Conservation (phyloP, 148 eudicot genomes). For the Nyssa sinensis region DNA sequence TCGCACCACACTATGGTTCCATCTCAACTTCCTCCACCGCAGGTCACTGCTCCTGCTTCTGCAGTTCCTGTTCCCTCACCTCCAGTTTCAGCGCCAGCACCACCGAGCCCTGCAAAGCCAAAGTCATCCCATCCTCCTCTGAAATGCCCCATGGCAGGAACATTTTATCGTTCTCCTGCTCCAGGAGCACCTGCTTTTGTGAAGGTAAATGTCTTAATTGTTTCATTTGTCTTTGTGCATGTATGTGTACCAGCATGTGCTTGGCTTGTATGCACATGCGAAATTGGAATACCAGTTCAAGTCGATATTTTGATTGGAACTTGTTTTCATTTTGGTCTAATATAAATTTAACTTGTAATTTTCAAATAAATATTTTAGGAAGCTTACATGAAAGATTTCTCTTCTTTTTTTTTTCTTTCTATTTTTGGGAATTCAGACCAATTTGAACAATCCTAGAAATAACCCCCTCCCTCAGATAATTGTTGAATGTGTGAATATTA, state of each 20-base stretch:
- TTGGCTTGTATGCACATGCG: not conserved
- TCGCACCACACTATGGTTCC: slow-evolving; percentile 26
- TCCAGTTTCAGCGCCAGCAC: slow-evolving; percentile 31
- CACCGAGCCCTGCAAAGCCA: slow-evolving; percentile 34
- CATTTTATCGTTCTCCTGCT: slow-evolving; percentile 45
- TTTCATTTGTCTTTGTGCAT: not conserved
- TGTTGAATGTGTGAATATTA: not conserved
- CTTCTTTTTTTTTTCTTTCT: not conserved
- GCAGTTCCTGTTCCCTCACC: slow-evolving; percentile 30
- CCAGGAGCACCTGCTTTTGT: slow-evolving; percentile 52
- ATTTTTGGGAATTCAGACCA: not conserved
- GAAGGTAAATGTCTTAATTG: slow-evolving; percentile 30
- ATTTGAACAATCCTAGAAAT: too few species aligned
- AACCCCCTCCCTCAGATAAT: not conserved
- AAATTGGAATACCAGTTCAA: not conserved
- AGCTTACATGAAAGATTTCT: too few species aligned
- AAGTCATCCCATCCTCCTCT: slow-evolving; percentile 50
- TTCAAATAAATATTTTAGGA: too few species aligned
- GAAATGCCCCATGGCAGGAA: slow-evolving; percentile 64
- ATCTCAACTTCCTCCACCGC: slow-evolving; percentile 29
- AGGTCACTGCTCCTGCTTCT: slow-evolving; percentile 22
- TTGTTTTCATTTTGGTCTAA: not conserved
- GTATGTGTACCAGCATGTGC: not conserved
- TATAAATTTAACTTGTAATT: not conserved
- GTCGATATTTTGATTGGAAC: not conserved